These are phyloP conservation scores for Aspergillus thermomutatus DNA, from an alignment of 2,329 filamentous ascomycete genomes.

Conservation along the genomic window DNA sequence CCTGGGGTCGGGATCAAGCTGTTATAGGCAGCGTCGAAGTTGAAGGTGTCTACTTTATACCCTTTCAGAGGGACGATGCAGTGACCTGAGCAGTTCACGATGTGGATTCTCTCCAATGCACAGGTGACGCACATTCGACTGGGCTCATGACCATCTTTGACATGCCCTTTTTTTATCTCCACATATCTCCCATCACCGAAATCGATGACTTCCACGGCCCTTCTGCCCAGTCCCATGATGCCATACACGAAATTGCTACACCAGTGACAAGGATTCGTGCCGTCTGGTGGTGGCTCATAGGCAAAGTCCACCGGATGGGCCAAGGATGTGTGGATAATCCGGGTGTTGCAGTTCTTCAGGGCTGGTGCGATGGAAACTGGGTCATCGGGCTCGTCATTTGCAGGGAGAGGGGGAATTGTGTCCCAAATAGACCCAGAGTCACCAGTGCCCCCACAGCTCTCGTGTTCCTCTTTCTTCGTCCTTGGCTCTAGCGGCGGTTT, in stretches of 20 bases:
- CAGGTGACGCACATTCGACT: slow-evolving; percentile 40
- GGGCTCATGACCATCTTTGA: slow-evolving; percentile 23
- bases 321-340: slow-evolving; percentile 35
- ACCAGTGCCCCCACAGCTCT: not conserved
- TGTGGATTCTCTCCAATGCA: slow-evolving; percentile 30
- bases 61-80: slow-evolving; percentile 23
- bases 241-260: slow-evolving; percentile 39
- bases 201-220: slow-evolving; percentile 31
- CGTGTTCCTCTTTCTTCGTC: not conserved
- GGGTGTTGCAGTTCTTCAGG: slow-evolving; percentile 5
- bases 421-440: not conserved
- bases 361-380: not conserved
- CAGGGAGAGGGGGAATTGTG: slow-evolving; percentile 1
- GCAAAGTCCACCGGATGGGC: slow-evolving; percentile 41
- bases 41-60: slow-evolving; percentile 12
- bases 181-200: slow-evolving; percentile 34
- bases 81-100: slow-evolving; percentile 36
- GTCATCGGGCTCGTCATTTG: slow-evolving; percentile 5
- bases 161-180: slow-evolving; percentile 40
- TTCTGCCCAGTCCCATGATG: slow-evolving; percentile 37
- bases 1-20: slow-evolving; percentile 17
- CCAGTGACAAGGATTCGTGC: slow-evolving; percentile 36
- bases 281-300: slow-evolving; percentile 18
- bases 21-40: slow-evolving; percentile 24
- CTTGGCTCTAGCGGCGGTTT: slow-evolving; percentile 1